phyloP scores from a whole-genome alignment of 306 rosid species.

The Lathyrus sativus region DNA sequence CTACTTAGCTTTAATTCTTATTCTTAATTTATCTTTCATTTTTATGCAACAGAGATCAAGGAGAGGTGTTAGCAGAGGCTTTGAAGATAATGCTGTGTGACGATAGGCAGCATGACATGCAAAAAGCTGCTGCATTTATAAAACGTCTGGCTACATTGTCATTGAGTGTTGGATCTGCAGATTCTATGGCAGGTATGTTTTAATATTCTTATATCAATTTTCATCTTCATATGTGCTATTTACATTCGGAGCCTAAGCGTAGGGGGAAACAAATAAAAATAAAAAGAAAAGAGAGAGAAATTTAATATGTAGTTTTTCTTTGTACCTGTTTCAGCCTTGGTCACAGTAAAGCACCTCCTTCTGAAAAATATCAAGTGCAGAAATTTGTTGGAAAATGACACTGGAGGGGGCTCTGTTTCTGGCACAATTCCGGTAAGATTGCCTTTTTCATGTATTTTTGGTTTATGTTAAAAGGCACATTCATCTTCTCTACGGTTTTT shows the following conservation, averaged over 20 bases:
- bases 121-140: constrained; percentile 94
- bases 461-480: background rate
- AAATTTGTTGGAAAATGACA: constrained; percentile 92
- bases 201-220: constrained; percentile 11
- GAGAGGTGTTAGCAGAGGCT: constrained; percentile 90
- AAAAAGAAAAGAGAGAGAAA: background rate
- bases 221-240: background rate
- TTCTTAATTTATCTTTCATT: constrained; percentile 25
- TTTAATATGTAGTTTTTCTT: constrained; percentile 33
- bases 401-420: constrained; percentile 90
- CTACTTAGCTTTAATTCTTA: constrained; percentile 1
- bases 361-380: constrained; percentile 90
- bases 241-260: background rate
- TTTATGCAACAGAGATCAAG: constrained; percentile 71
- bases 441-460: constrained; percentile 21
- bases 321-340: constrained; percentile 70
- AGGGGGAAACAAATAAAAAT: background rate
- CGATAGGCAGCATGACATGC: constrained; percentile 98
- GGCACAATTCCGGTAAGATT: constrained; percentile 72
- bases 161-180: constrained; percentile 74
- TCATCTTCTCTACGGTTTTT: background rate
- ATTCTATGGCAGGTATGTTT: constrained; percentile 86
- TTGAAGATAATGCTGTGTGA: constrained; percentile 93
- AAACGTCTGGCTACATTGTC: constrained; percentile 84
- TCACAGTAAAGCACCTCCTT: constrained; percentile 87